A percentile compares a stretch with the other conserved stretches of the same genome.
Evolutionary conservation across 192 early-diverging fungal genomes (phyloP).

Genomic region (Martensiomyces pterosporus): DNA sequence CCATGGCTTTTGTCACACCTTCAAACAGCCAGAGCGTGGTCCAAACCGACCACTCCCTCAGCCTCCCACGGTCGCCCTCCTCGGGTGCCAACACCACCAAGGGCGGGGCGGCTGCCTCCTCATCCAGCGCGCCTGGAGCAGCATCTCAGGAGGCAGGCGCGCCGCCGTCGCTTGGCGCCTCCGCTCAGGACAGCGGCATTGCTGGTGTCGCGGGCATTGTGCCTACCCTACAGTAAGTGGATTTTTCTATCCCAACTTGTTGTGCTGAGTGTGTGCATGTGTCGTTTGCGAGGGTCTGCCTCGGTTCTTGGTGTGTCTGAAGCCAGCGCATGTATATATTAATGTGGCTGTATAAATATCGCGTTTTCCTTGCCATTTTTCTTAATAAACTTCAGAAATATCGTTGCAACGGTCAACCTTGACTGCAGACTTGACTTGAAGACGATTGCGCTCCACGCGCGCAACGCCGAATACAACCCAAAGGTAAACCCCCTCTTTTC

Average conservation of each 20-base stretch:
- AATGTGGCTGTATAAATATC: too few species aligned
- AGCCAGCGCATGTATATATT: too few species aligned
- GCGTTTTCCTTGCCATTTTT: background rate
- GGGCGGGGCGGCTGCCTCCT: conserved; percentile 1
- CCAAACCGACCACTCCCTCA: conserved; percentile 16
- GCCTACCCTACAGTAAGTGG: conserved; percentile 42
- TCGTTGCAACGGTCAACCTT: conserved; percentile 98
- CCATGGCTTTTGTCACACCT: conserved; percentile 45
- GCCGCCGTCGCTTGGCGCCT: background rate
- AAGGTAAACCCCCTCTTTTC: too few species aligned
- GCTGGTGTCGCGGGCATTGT: conserved; percentile 43
- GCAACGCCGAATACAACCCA: conserved; percentile 99
- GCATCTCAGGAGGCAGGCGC: background rate
- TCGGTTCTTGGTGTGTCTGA: too few species aligned
- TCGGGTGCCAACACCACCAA: conserved; percentile 2
- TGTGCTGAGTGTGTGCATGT: too few species aligned
- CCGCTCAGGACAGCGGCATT: conserved; percentile 8
- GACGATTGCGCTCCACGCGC: conserved; percentile 97
- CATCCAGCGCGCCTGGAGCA: conserved; percentile 1
- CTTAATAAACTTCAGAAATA: conserved; percentile 63
- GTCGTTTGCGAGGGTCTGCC: too few species aligned
- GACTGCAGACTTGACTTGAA: conserved; percentile 96
- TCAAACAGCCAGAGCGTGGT: conserved; percentile 20
- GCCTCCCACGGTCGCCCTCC: conserved; percentile 19
- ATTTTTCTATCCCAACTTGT: background rate